Evolutionary conservation across 305 asterid genomes (phyloP).

Genomic region (Fraxinus angustifolia): DNA sequence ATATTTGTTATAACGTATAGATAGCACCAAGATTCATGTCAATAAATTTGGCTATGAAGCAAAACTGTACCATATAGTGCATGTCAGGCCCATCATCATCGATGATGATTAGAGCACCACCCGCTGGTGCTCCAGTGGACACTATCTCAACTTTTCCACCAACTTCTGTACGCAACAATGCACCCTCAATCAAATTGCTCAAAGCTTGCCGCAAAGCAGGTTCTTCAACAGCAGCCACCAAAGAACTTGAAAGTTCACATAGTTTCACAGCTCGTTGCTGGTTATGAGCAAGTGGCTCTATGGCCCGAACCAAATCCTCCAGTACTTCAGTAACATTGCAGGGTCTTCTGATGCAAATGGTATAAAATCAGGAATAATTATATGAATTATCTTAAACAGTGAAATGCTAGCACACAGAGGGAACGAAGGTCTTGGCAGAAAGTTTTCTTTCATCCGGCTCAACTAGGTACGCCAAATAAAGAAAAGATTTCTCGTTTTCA

Average conservation of each 20-base stretch:
- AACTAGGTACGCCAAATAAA: neutral
- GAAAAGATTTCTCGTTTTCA: neutral
- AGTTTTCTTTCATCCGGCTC: neutral
- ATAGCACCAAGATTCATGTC: constrained; percentile 4
- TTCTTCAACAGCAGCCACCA: constrained; percentile 79
- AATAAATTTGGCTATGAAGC: neutral
- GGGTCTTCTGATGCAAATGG: constrained; percentile 47
- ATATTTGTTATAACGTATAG: neutral
- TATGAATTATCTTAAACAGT: constrained; percentile 11
- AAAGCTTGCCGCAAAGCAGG: constrained; percentile 90
- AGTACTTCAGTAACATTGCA: constrained; percentile 66
- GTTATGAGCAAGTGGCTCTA: constrained; percentile 69
- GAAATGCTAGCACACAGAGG: constrained; percentile 13
- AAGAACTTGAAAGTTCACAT: constrained; percentile 55
- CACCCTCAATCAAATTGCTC: constrained; percentile 91
- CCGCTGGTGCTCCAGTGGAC: constrained; percentile 83
- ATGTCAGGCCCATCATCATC: constrained; percentile 97
- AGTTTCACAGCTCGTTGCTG: constrained; percentile 66
- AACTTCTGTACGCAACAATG: constrained; percentile 67
- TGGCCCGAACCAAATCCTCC: constrained; percentile 75
- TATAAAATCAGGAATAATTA: neutral
- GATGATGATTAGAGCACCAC: constrained; percentile 80
- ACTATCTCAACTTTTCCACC: constrained; percentile 75
- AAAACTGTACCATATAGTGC: constrained; percentile 81
- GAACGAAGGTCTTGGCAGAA: constrained; percentile 13